Evolutionary conservation across 352 stramenopile genomes (phyloP).

Genomic region (Phytophthora ohioensis): DNA sequence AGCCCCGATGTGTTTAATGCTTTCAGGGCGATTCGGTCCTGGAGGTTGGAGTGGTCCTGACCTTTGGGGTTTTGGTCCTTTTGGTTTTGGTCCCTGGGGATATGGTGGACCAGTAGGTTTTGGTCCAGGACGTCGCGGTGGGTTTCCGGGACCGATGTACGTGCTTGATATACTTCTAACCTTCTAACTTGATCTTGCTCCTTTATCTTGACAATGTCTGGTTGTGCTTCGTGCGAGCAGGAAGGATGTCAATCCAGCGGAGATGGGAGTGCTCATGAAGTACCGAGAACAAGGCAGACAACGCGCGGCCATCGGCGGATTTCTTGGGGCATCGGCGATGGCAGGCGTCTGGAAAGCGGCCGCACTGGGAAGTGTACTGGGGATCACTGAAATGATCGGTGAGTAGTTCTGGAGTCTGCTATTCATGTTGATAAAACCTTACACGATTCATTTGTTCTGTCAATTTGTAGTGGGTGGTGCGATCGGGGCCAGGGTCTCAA

Average conservation of each 20-base stretch:
- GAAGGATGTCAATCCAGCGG: slow-evolving; percentile 16
- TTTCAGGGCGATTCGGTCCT: slow-evolving; percentile 27
- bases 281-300: slow-evolving; percentile 11
- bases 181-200: not conserved
- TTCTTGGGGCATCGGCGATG: slow-evolving; percentile 16
- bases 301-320: slow-evolving; percentile 9
- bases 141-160: not conserved
- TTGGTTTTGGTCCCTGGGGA: not conserved
- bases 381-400: slow-evolving; percentile 26
- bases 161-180: not conserved
- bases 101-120: not conserved
- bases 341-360: slow-evolving; percentile 20
- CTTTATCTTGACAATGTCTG: not conserved
- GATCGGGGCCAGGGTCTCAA: slow-evolving; percentile 6
- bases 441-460: not conserved
- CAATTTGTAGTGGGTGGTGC: slow-evolving; percentile 11
- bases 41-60: not conserved
- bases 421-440: not conserved
- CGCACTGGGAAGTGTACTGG: slow-evolving; percentile 4
- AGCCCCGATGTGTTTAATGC: slow-evolving; percentile 45
- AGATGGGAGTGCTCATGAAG: slow-evolving; percentile 15
- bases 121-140: not conserved
- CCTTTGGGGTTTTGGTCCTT: not conserved
- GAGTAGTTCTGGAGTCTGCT: not conserved
- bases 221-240: not conserved